Evolutionary conservation across 2,329 filamentous ascomycete species (phyloP).

Genomic region (Dothideomycetidae sp.): DNA sequence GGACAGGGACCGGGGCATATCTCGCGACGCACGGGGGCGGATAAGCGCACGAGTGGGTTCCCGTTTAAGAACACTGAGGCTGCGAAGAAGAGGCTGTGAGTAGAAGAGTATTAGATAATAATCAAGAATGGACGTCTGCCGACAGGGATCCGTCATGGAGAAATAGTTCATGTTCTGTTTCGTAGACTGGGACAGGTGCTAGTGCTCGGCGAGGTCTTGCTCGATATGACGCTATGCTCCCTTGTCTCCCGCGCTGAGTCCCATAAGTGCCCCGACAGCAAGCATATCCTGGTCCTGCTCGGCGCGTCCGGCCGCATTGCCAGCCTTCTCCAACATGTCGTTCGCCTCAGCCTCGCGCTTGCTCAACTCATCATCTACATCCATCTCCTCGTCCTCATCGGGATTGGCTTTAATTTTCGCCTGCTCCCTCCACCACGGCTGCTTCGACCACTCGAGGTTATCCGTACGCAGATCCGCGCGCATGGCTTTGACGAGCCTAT

Average conservation of each 20-base stretch:
- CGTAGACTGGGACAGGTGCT: too few species aligned
- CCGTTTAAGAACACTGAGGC: conserved; percentile 48
- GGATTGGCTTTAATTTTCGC: not conserved
- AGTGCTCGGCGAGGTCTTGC: too few species aligned
- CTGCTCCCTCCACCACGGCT: conserved; percentile 3
- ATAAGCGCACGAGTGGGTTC: conserved; percentile 50
- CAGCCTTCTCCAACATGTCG: conserved; percentile 16
- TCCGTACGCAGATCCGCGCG: conserved; percentile 22
- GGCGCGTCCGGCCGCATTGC: conserved; percentile 8
- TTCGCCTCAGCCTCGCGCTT: conserved; percentile 33
- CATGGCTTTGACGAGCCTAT: conserved; percentile 22
- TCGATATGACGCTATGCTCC: too few species aligned
- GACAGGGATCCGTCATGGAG: too few species aligned
- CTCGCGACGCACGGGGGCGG: conserved; percentile 46
- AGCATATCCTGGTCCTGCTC: conserved; percentile 13
- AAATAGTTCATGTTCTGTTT: too few species aligned
- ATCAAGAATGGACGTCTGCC: too few species aligned
- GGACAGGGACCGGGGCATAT: conserved; percentile 44
- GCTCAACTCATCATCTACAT: conserved; percentile 36
- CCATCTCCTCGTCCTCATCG: conserved; percentile 6
- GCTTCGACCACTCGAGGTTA: conserved; percentile 4
- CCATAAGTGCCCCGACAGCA: conserved; percentile 13
- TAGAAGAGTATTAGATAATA: too few species aligned
- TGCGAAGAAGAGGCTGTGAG: conserved; percentile 34
- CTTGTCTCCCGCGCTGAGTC: conserved; percentile 12